Evolutionary conservation across 164 flowering plant genomes (phyloP), one percentile per base, ranked within the genome.

Genomic region (Hamamelis virginiana): DNA sequence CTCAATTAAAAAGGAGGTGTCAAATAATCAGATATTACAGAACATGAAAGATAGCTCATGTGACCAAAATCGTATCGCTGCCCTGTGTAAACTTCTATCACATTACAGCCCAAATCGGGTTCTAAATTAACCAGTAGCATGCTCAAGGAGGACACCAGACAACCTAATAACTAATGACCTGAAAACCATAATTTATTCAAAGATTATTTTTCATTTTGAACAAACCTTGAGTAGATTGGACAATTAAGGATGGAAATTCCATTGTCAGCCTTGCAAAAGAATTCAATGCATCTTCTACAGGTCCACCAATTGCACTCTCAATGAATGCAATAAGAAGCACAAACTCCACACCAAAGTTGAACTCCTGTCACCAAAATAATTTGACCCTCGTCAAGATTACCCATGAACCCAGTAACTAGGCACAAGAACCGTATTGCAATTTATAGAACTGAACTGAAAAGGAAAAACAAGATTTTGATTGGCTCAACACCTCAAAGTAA

Each of bases 161-260:
- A 18, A 38, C 28, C 19, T 8, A 13, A 18, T 9, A 38, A 38
- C 9, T 26, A 60, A 33, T n/a, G 21, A 21, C 19, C 11, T 11
- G 44, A 47, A 38, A n/a, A 57, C 16, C 22, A 56, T 1, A 59
- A 59, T 1, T 51, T 16, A n/a, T 0, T 23, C 22, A 21, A 25
- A 11, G 22, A 13, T 18, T 6, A 21, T 21, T 26, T 59, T 53
- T 59, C 14, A 51, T 44, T 18, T 43, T 18, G 61, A 48, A 47
- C 60, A 60, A 44, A 91, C 97, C 97, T 85, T 81, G 89, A 57
- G 97, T 86, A 57, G 81, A 75, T 78, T 94, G 97, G 75, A 91
- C 96, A 67, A 91, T 82, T 73, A 89, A 78, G 65, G 91, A 89
- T 33, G 88, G 91, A 73, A 75, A 84, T 25, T 81, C 80, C 19